Evolutionary conservation across 108 stramenopile species (phyloP).

Genomic region (Seminavis robusta): DNA sequence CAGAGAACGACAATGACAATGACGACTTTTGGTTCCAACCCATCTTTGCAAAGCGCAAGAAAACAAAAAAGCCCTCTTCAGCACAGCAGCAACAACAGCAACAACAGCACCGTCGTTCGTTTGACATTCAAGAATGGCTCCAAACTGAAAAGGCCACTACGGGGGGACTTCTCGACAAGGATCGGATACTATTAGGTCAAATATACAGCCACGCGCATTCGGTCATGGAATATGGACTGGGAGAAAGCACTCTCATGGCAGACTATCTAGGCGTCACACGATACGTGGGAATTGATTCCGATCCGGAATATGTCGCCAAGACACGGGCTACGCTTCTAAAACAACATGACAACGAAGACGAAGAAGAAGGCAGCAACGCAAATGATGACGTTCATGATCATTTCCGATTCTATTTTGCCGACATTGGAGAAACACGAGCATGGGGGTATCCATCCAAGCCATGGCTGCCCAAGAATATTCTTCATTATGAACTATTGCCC

Average conservation of each 20-base stretch:
- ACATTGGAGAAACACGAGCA: constrained; percentile 28
- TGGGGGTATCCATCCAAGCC: constrained; percentile 28
- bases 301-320: constrained; percentile 32
- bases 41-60: no score
- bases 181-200: constrained; percentile 24
- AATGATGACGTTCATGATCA: constrained; percentile 11
- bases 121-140: neutral
- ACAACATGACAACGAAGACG: no score
- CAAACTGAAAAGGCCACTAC: neutral
- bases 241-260: constrained; percentile 47
- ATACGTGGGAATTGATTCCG: constrained; percentile 43
- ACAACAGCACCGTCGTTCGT: no score
- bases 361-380: no score
- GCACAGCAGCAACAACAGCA: no score
- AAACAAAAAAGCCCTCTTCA: no score
- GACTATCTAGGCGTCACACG: constrained; percentile 34
- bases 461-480: constrained; percentile 18
- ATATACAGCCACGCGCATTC: constrained; percentile 32
- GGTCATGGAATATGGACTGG: constrained; percentile 54
- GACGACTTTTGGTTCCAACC: no score
- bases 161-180: constrained; percentile 36
- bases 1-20: no score
- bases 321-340: constrained; percentile 18
- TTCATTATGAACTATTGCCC: constrained; percentile 33
- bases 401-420: constrained; percentile 46